Conservation (phyloP, 345 rosid species). For the Kandelia obovata region DNA sequence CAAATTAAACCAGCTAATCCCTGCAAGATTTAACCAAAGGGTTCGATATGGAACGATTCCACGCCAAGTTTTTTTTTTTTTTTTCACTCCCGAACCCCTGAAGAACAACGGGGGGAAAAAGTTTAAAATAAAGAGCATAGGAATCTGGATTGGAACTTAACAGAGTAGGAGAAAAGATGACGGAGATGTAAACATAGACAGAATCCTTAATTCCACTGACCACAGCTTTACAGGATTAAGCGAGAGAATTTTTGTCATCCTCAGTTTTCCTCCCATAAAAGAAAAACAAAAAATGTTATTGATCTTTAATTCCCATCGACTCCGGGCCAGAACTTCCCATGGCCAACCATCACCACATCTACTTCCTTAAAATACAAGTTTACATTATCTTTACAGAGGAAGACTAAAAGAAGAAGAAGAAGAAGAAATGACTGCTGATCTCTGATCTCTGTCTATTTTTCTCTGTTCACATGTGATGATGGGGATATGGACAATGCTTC, state of each 20-base stretch:
- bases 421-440: slow-evolving; percentile 28
- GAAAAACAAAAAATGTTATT: slow-evolving; percentile 17
- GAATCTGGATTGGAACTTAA: too few relatives aligned
- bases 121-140: too few relatives aligned
- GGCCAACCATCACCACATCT: slow-evolving; percentile 19
- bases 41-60: too few relatives aligned
- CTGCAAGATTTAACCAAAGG: too few relatives aligned
- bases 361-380: slow-evolving; percentile 24
- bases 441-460: slow-evolving; percentile 8
- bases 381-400: slow-evolving; percentile 31
- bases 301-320: slow-evolving; percentile 4
- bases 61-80: too few relatives aligned
- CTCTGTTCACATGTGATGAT: slow-evolving; percentile 31
- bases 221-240: slow-evolving; percentile 29
- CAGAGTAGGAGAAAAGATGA: not conserved
- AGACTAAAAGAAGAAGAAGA: slow-evolving; percentile 22
- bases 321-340: slow-evolving; percentile 14
- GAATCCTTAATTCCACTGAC: slow-evolving; percentile 1
- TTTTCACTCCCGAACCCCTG: too few relatives aligned
- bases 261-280: slow-evolving; percentile 17
- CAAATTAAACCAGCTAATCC: too few relatives aligned
- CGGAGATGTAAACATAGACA: not conserved
- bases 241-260: slow-evolving; percentile 27
- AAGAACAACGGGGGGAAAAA: too few relatives aligned
- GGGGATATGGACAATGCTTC: slow-evolving; percentile 23